Evolutionary conservation across 176 grass and related monocot species (phyloP).

Genomic region (Oropetium thomaeum): DNA sequence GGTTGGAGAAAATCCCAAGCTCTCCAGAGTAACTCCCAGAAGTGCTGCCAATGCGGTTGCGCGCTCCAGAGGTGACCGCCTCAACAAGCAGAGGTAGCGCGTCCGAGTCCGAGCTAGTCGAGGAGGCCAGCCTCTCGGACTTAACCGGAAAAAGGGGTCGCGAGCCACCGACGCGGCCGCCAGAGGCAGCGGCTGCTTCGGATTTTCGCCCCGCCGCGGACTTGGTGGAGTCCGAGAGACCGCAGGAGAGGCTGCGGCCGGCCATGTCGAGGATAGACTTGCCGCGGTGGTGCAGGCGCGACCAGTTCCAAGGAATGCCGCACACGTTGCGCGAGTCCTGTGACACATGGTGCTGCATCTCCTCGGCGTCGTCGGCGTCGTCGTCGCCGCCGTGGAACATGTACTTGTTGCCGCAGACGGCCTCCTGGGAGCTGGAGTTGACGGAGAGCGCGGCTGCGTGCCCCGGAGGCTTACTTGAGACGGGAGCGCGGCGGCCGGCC

Average conservation of each 20-base stretch:
- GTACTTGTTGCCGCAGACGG: conserved; percentile 57
- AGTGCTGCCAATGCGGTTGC: conserved; percentile 26
- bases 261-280: conserved; percentile 82
- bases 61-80: conserved; percentile 23
- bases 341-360: conserved; percentile 48
- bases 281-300: conserved; percentile 78
- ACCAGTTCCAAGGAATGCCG: conserved; percentile 97
- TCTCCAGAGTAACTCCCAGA: conserved; percentile 64
- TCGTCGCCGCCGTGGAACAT: conserved; percentile 28
- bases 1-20: conserved; percentile 79
- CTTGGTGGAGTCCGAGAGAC: conserved; percentile 73
- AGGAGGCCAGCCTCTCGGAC: conserved; percentile 58
- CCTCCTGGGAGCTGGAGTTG: conserved; percentile 80
- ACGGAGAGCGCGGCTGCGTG: conserved; percentile 39
- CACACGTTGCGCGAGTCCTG: conserved; percentile 73
- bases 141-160: conserved; percentile 48
- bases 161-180: conserved; percentile 25
- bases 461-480: conserved; percentile 10
- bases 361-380: conserved; percentile 21
- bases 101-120: conserved; percentile 75
- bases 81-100: conserved; percentile 62
- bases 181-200: conserved; percentile 31
- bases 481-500: conserved; percentile 24
- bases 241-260: conserved; percentile 71
- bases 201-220: conserved; percentile 37